phyloP scores from a whole-genome alignment of 2,329 filamentous ascomycete species.

The Phialocephala subalpina region DNA sequence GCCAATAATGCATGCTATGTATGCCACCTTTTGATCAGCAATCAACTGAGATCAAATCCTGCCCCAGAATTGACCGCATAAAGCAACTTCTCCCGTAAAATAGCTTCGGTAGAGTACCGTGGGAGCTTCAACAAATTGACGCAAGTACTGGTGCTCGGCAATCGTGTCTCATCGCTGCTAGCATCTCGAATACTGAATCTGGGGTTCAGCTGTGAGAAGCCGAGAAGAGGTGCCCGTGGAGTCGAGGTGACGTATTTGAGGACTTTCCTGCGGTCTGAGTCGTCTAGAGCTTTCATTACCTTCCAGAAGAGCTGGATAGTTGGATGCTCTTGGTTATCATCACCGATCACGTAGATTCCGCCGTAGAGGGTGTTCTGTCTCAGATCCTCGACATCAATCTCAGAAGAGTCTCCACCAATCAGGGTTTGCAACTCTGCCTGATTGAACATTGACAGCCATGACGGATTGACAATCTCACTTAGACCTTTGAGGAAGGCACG shows the following conservation, averaged over 20 bases:
- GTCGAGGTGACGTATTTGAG: conserved; percentile 97
- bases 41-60: conserved; percentile 78
- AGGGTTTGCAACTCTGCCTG: conserved; percentile 93
- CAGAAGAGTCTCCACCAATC: conserved; percentile 84
- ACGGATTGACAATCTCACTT: conserved; percentile 85
- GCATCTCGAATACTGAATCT: conserved; percentile 90
- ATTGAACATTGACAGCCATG: conserved; percentile 99
- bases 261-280: conserved; percentile 82
- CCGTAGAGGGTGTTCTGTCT: conserved; percentile 86
- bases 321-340: conserved; percentile 85
- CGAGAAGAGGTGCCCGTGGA: conserved; percentile 86
- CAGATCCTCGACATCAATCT: conserved; percentile 88
- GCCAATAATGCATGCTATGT: conserved; percentile 9
- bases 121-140: conserved; percentile 95
- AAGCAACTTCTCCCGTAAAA: conserved; percentile 80
- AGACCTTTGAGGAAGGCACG: conserved; percentile 88
- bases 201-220: conserved; percentile 86
- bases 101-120: conserved; percentile 72
- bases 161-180: conserved; percentile 75
- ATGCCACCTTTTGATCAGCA: not conserved
- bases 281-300: conserved; percentile 79
- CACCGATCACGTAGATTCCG: conserved; percentile 88
- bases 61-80: conserved; percentile 91
- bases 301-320: conserved; percentile 91
- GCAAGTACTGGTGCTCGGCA: conserved; percentile 95